Conservation (phyloP, 176 grass and related monocot species). For the Carex littledalei region DNA sequence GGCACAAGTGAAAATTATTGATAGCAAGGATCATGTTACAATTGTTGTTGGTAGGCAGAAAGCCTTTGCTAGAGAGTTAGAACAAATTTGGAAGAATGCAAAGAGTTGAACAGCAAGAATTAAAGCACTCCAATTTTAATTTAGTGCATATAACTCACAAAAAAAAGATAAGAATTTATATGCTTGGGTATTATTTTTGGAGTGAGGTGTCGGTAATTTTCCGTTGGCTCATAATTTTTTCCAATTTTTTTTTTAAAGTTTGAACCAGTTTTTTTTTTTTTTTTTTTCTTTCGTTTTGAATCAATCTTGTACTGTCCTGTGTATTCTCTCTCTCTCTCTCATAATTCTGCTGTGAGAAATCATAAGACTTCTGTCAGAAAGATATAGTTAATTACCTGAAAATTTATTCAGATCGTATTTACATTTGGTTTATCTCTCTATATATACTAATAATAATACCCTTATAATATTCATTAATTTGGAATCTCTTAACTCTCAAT, state of each 20-base stretch:
- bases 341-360: conserved; percentile 19
- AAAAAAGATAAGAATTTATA: conserved; percentile 15
- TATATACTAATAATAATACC: background rate
- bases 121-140: background rate
- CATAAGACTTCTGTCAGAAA: conserved; percentile 20
- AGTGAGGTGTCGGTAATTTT: conserved; percentile 10
- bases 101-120: background rate
- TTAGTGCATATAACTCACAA: conserved; percentile 20
- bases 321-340: background rate
- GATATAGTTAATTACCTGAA: conserved; percentile 1
- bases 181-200: conserved; percentile 4
- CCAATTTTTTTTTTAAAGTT: conserved; percentile 2
- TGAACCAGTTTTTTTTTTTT: background rate
- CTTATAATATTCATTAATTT: background rate
- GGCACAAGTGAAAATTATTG: conserved; percentile 54
- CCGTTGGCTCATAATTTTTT: background rate
- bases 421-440: background rate
- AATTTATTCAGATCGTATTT: conserved; percentile 9
- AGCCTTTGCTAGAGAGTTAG: conserved; percentile 79
- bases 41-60: conserved; percentile 84
- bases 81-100: conserved; percentile 70
- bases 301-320: conserved; percentile 20
- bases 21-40: conserved; percentile 82
- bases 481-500: background rate
- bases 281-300: background rate